Base-by-base conservation (phyloP, 495 filamentous ascomycete species). In the Podospora australis region DNA sequence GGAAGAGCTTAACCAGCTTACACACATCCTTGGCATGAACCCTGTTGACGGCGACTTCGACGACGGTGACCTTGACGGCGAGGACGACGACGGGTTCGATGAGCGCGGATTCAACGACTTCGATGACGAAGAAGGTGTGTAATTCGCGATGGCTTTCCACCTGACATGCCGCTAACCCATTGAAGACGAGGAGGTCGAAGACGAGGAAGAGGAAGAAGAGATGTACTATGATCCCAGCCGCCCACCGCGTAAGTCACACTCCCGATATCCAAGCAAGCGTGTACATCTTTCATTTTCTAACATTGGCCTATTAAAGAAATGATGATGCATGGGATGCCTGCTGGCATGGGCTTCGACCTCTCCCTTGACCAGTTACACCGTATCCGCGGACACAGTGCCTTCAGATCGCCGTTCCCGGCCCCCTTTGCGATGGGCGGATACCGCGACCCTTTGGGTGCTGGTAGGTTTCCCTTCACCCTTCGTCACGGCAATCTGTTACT, bases 181-280 rank as follows among this genome's bases (percentile, higher is more conserved):
- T 45, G 3, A 22, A 14, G 23, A 40, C n/a, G 42, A 57, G 60
- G 30, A 61, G 17, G 46, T 26, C 66, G 72, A 74, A 41, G 83
- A 85, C 7, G 82, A 86, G 35, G 81, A 83, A 2, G 84, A 86
- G 14, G 86, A 87, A 42, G 81, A 84, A 17, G 82, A 82, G 44
- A 70, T 73, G 45, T 70, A 80, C 53, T 83, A 81, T 54, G 77
- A 82, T 48, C 79, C 83, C 26, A 81, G 83, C 40, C 82, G 82
- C 62, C 81, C 79, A 53, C n/a, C n/a, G n/a, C 81, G 83, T 87
- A 68, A 68, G 81, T 79, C 56, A 8, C 11, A 36, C 17, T 36
- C 34, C 34, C 34, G n/a, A n/a, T n/a, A n/a, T n/a, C n/a, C n/a
- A n/a, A n/a, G n/a, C n/a, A n/a, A n/a, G n/a, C n/a, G n/a, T n/a